These are phyloP conservation scores for Globisporangium polare DNA, from an alignment of 352 stramenopile genomes.

Conservation along the genomic window DNA sequence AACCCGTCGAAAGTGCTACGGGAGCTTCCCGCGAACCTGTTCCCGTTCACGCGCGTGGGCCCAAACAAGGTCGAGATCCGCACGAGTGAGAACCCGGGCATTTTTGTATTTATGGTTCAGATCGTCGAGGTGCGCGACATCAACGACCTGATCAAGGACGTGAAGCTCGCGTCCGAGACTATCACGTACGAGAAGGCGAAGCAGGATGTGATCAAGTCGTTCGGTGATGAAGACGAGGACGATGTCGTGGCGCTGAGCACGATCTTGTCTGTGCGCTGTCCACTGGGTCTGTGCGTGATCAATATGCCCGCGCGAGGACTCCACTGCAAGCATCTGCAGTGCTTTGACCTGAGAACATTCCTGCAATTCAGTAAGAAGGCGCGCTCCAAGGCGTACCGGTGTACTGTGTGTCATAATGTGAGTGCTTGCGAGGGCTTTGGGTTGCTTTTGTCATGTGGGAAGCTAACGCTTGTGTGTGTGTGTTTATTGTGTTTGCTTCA, in stretches of 20 bases:
- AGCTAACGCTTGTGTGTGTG: constrained; percentile 3
- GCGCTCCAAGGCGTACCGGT: constrained; percentile 86
- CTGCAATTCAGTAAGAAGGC: constrained; percentile 89
- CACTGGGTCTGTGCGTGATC: constrained; percentile 85
- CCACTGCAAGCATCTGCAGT: constrained; percentile 94
- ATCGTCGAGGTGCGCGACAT: constrained; percentile 68
- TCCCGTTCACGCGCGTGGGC: constrained; percentile 61
- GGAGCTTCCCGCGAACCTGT: constrained; percentile 72
- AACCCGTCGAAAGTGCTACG: constrained; percentile 82
- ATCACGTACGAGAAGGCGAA: constrained; percentile 75
- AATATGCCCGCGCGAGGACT: constrained; percentile 84
- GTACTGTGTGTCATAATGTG: constrained; percentile 89
- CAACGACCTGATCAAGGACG: constrained; percentile 55
- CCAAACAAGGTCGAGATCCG: constrained; percentile 73
- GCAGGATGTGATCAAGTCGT: constrained; percentile 74
- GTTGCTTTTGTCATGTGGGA: neutral
- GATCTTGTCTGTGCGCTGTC: constrained; percentile 88
- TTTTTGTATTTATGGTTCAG: constrained; percentile 73
- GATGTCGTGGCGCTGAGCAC: constrained; percentile 83
- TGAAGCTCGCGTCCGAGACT: constrained; percentile 50
- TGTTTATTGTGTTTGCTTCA: constrained; percentile 19
- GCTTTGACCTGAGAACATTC: constrained; percentile 94
- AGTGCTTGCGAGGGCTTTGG: constrained; percentile 10
- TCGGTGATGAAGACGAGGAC: constrained; percentile 76
- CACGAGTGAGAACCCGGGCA: constrained; percentile 50